A percentile compares a stretch with the other conserved stretches of the same genome.
Evolutionary conservation across 257 asterid genomes (phyloP).

Genomic region (Petrea volubilis): DNA sequence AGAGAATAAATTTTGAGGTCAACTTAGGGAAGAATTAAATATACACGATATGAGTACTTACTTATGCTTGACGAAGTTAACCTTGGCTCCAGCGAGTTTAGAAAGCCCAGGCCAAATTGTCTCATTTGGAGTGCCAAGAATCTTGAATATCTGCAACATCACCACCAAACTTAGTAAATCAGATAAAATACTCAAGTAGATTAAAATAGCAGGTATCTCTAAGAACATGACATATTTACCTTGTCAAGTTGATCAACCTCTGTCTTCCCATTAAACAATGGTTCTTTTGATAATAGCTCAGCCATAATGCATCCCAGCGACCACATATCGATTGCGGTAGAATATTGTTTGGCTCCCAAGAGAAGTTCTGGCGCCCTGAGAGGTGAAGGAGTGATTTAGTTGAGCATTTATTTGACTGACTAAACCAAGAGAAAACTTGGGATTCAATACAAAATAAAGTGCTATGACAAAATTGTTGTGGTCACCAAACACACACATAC

Average conservation of each 20-base stretch:
- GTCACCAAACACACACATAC: too few species aligned
- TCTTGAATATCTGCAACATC: slow-evolving; percentile 61
- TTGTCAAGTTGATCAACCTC: slow-evolving; percentile 84
- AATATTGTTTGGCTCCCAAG: slow-evolving; percentile 77
- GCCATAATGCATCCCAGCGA: slow-evolving; percentile 96
- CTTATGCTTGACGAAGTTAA: slow-evolving; percentile 80
- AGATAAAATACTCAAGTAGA: background rate
- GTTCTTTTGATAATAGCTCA: slow-evolving; percentile 65
- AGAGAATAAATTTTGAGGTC: slow-evolving; percentile 41
- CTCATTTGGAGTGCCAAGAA: slow-evolving; percentile 89
- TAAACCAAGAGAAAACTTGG: background rate
- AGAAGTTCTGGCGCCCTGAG: slow-evolving; percentile 92
- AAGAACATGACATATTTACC: slow-evolving; percentile 39
- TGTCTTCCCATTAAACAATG: slow-evolving; percentile 72
- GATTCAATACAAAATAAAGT: background rate
- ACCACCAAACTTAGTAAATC: slow-evolving; percentile 13
- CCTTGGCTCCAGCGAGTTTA: slow-evolving; percentile 78
- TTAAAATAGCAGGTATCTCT: background rate
- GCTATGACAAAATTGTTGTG: background rate
- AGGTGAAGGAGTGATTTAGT: slow-evolving; percentile 2
- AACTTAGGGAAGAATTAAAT: background rate
- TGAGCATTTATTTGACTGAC: background rate
- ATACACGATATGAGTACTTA: slow-evolving; percentile 49
- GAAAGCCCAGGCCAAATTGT: slow-evolving; percentile 89
- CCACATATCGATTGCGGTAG: slow-evolving; percentile 97